Percentiles rank a stretch among this genome's conserved stretches.
Evolutionary conservation across 2,329 filamentous ascomycete genomes (phyloP).

Genomic region (Septoria petroselini): DNA sequence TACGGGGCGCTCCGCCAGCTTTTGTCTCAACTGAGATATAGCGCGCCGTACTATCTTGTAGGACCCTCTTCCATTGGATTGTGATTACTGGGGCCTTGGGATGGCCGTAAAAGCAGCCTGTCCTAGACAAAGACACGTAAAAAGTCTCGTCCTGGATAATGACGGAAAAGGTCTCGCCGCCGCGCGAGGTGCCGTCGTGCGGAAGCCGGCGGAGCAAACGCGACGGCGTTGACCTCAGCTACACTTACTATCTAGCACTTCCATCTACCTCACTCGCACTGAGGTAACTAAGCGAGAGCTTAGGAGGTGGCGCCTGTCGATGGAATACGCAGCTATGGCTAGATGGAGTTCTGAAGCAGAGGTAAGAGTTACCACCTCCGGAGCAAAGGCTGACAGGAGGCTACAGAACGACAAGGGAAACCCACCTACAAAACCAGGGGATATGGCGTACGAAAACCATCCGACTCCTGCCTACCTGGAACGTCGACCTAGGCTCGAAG

Average conservation of each 20-base stretch:
- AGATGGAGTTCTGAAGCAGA: background rate
- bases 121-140: no score
- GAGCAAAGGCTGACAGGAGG: constrained; percentile 4
- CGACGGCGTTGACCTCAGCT: constrained; percentile 4
- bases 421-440: background rate
- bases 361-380: background rate
- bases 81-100: no score
- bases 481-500: background rate
- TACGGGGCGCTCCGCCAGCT: background rate
- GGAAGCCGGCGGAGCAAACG: constrained; percentile 3
- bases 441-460: background rate
- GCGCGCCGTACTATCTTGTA: background rate
- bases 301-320: constrained; percentile 3
- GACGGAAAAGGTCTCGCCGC: no score
- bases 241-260: constrained; percentile 3
- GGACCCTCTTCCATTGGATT: background rate
- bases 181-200: no score
- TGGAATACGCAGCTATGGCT: constrained; percentile 1
- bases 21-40: background rate
- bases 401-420: background rate
- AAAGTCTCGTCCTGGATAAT: no score
- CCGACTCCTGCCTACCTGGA: background rate
- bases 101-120: no score
- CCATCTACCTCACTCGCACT: constrained; percentile 2
- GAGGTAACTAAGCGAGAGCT: constrained; percentile 5